A percentile compares a stretch with the other conserved stretches of the same genome.
These are phyloP conservation scores for Diplotaxis tenuifolia DNA, from an alignment of 345 rosid species.

Conservation along the genomic window DNA sequence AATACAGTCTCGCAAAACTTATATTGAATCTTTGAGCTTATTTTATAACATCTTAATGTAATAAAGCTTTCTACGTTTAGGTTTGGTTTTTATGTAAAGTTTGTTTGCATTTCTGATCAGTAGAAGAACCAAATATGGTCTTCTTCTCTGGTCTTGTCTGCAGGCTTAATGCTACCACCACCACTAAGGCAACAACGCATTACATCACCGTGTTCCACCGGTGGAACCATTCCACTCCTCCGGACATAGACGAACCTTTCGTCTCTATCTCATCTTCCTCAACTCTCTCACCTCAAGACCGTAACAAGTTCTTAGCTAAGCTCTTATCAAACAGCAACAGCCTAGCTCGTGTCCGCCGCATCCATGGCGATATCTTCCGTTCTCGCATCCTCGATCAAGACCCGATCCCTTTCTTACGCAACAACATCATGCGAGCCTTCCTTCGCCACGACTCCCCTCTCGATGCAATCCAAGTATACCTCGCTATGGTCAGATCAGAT, in stretches of 20 bases:
- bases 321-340: constrained; percentile 46
- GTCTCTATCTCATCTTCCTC: not conserved
- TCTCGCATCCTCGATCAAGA: constrained; percentile 43
- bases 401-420: constrained; percentile 55
- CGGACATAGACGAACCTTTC: constrained; percentile 11
- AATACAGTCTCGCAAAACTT: constrained; percentile 15
- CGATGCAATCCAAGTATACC: constrained; percentile 47
- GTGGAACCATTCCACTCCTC: constrained; percentile 21
- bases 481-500: constrained; percentile 54
- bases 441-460: constrained; percentile 52
- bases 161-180: constrained; percentile 8
- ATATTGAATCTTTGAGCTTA: not conserved
- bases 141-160: constrained; percentile 16
- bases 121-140: constrained; percentile 2
- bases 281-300: constrained; percentile 33
- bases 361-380: constrained; percentile 54
- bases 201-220: constrained; percentile 12
- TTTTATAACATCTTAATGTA: not conserved
- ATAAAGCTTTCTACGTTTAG: not conserved
- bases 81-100: not conserved
- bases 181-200: not conserved
- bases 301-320: constrained; percentile 37
- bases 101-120: not conserved
- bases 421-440: constrained; percentile 71
- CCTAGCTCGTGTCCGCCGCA: constrained; percentile 45